These are phyloP conservation scores for Aspergillus coremiiformis DNA, from an alignment of 495 filamentous ascomycete genomes.

Conservation along the genomic window DNA sequence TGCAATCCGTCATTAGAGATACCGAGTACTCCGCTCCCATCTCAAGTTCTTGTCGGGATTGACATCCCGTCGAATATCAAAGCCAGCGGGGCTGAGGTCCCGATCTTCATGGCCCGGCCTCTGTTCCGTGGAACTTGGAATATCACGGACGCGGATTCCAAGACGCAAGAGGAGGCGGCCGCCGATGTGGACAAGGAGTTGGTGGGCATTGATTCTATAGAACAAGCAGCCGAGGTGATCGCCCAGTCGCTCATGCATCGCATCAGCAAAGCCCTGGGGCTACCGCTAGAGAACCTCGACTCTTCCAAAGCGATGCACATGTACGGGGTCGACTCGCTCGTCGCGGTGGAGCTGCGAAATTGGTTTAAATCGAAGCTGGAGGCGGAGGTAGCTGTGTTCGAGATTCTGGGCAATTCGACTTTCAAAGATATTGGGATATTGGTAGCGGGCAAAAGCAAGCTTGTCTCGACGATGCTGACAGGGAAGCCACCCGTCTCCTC, in stretches of 20 bases:
- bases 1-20: constrained; percentile 22
- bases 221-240: not conserved
- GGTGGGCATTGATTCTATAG: not conserved
- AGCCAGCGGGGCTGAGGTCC: not conserved
- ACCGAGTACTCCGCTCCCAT: constrained; percentile 5
- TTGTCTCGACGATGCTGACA: not conserved
- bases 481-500: no score
- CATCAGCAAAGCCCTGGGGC: constrained; percentile 27
- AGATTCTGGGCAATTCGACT: constrained; percentile 26
- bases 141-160: not conserved
- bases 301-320: constrained; percentile 32
- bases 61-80: not conserved
- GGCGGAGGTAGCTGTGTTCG: constrained; percentile 33
- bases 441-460: not conserved
- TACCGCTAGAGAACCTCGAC: constrained; percentile 24
- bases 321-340: constrained; percentile 33
- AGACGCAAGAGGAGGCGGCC: not conserved
- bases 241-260: constrained; percentile 16
- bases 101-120: not conserved
- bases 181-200: not conserved
- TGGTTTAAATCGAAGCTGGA: constrained; percentile 37
- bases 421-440: not conserved
- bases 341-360: constrained; percentile 46
- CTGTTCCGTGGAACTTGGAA: not conserved
- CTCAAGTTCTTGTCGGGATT: constrained; percentile 20